These are phyloP conservation scores for Alopecurus myosuroides DNA, from an alignment of 176 grass and related monocot species.

Conservation along the genomic window DNA sequence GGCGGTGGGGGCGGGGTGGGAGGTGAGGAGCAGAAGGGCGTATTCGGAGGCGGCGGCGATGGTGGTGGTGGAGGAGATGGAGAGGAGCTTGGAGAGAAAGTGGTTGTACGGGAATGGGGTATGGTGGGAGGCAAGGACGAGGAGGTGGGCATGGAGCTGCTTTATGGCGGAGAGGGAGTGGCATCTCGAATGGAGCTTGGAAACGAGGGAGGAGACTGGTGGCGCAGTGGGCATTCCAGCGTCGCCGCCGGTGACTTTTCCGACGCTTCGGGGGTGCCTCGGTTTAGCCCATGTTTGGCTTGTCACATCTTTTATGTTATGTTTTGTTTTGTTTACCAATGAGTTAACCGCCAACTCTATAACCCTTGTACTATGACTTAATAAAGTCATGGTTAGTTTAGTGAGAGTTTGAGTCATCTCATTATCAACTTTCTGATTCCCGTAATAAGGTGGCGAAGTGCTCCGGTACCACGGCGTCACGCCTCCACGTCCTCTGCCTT, in stretches of 20 bases:
- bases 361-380: too few relatives aligned
- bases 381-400: too few relatives aligned
- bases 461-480: too few relatives aligned
- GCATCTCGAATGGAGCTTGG: background rate
- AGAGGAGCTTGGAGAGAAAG: slow-evolving; percentile 47
- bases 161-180: slow-evolving; percentile 11
- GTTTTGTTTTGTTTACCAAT: too few relatives aligned
- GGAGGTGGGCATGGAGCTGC: slow-evolving; percentile 31
- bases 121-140: background rate
- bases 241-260: background rate
- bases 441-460: too few relatives aligned
- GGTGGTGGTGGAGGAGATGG: background rate
- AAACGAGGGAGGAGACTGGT: background rate
- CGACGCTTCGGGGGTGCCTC: background rate
- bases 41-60: background rate
- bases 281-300: background rate
- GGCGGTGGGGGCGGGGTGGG: slow-evolving; percentile 17
- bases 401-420: too few relatives aligned
- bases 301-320: background rate
- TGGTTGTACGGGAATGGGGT: slow-evolving; percentile 38
- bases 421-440: too few relatives aligned
- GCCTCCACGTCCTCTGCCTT: too few relatives aligned
- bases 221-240: background rate
- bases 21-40: slow-evolving; percentile 26
- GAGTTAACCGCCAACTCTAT: too few relatives aligned